Evolutionary conservation across 352 stramenopile genomes (phyloP).

Genomic region (Phytophthora macrochlamydospora): DNA sequence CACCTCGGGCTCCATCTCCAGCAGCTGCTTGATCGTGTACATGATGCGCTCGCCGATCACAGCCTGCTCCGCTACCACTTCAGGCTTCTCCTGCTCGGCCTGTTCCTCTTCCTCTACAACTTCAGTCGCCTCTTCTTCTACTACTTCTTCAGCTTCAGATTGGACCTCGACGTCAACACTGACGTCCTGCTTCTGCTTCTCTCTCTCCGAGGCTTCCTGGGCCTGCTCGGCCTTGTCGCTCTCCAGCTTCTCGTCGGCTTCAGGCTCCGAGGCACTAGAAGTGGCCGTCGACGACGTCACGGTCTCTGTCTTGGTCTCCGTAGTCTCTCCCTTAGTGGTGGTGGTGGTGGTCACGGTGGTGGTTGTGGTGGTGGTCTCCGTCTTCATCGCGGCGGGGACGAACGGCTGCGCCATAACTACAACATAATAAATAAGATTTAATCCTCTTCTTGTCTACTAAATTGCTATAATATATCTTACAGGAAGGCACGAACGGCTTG

Average conservation of each 20-base stretch:
- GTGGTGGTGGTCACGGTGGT: slow-evolving; percentile 8
- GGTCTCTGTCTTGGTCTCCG: slow-evolving; percentile 12
- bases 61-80: slow-evolving; percentile 43
- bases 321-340: slow-evolving; percentile 5
- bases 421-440: slow-evolving; percentile 16
- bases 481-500: slow-evolving; percentile 64
- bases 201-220: slow-evolving; percentile 10
- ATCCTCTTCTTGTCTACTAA: neutral
- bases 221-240: slow-evolving; percentile 8
- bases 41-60: slow-evolving; percentile 64
- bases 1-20: slow-evolving; percentile 69
- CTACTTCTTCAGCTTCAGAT: slow-evolving; percentile 1
- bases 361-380: slow-evolving; percentile 10
- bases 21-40: slow-evolving; percentile 78
- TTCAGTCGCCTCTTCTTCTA: slow-evolving; percentile 4
- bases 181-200: slow-evolving; percentile 33
- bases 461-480: slow-evolving; percentile 21
- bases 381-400: slow-evolving; percentile 27
- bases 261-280: slow-evolving; percentile 39
- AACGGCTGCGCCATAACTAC: slow-evolving; percentile 45
- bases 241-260: slow-evolving; percentile 32
- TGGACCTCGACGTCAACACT: slow-evolving; percentile 20
- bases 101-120: slow-evolving; percentile 11
- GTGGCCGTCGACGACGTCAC: slow-evolving; percentile 19
- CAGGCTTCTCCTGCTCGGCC: slow-evolving; percentile 26